Conservation (phyloP, 257 asterid genomes). For the Penstemon newberryi region DNA sequence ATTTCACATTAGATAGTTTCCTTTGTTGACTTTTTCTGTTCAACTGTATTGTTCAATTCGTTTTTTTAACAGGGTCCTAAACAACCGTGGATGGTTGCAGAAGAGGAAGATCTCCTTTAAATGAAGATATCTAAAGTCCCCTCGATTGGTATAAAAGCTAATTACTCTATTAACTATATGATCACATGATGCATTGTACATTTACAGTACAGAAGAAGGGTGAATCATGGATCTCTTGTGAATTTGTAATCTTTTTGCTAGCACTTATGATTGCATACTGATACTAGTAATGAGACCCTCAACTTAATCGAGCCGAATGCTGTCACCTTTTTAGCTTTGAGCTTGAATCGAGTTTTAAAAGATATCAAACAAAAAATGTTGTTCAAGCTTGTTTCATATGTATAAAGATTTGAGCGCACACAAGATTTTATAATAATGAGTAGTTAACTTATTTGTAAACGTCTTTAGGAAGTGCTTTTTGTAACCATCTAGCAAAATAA, state of each 20-base stretch:
- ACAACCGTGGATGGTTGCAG: slow-evolving; percentile 80
- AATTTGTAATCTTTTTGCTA: slow-evolving; percentile 6
- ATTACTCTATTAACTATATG: not conserved
- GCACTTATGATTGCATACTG: too few relatives aligned
- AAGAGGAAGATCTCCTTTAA: slow-evolving; percentile 43
- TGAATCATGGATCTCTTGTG: not conserved
- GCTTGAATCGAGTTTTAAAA: too few relatives aligned
- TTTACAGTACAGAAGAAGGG: slow-evolving; percentile 23
- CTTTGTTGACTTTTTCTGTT: not conserved
- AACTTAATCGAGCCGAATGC: too few relatives aligned
- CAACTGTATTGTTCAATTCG: not conserved
- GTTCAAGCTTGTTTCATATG: too few relatives aligned
- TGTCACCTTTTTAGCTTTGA: too few relatives aligned
- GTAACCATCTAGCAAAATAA: too few relatives aligned
- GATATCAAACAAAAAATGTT: too few relatives aligned
- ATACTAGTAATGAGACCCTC: too few relatives aligned
- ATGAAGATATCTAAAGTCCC: slow-evolving; percentile 25
- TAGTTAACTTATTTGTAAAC: too few relatives aligned
- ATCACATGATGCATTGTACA: slow-evolving; percentile 19
- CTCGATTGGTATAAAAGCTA: not conserved
- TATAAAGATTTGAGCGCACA: too few relatives aligned
- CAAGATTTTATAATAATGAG: too few relatives aligned
- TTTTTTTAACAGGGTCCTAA: slow-evolving; percentile 66
- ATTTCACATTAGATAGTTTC: not conserved
- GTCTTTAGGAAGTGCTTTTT: too few relatives aligned